Conservation (phyloP, 2,329 filamentous ascomycete genomes). For the Botrytis medusae region DNA sequence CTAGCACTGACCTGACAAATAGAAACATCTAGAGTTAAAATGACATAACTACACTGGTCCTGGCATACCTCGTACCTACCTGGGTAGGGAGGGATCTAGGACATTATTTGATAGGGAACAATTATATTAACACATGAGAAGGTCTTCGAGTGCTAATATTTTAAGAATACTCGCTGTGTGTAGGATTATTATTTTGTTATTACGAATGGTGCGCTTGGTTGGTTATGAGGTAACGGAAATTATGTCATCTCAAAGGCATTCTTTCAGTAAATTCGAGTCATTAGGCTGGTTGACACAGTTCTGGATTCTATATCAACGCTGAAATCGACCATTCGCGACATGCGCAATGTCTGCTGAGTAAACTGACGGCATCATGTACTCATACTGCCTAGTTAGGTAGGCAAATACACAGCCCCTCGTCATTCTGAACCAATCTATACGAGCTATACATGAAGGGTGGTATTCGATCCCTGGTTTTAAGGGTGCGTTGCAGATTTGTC, state of each 20-base stretch:
- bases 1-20: conserved; percentile 16
- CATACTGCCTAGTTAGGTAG: neutral
- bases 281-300: neutral
- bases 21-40: conserved; percentile 29
- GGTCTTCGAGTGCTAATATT: neutral
- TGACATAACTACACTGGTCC: conserved; percentile 25
- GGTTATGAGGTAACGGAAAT: neutral
- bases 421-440: neutral
- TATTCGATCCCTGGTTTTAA: neutral
- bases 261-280: neutral
- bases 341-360: neutral
- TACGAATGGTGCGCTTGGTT: neutral
- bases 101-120: neutral
- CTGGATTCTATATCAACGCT: neutral
- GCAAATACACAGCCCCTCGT: neutral
- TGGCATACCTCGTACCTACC: neutral
- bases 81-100: neutral
- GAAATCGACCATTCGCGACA: neutral
- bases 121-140: neutral
- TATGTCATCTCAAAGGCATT: neutral
- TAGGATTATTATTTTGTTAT: neutral
- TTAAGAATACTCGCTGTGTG: neutral
- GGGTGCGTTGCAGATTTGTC: neutral
- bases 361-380: neutral
- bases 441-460: neutral